Conservation (phyloP, 345 rosid genomes). For the Lagerstroemia speciosa region DNA sequence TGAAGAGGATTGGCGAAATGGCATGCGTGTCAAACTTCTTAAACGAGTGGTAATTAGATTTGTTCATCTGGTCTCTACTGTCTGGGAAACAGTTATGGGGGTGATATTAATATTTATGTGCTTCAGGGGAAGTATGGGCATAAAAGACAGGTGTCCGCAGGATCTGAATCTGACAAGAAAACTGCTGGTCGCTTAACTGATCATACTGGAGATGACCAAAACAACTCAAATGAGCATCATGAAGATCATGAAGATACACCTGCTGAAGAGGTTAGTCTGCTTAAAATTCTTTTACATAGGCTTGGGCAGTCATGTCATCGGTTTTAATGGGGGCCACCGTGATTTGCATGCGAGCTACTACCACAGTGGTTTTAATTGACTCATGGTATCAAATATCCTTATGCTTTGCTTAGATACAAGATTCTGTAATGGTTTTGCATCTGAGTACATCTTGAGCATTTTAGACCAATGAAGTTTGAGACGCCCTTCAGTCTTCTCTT, state of each 20-base stretch:
- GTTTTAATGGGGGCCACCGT: not conserved
- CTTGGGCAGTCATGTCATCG: not conserved
- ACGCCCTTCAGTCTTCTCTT: not conserved
- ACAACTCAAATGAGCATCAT: constrained; percentile 38
- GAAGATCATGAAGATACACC: constrained; percentile 24
- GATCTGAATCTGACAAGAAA: constrained; percentile 43
- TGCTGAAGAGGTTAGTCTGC: constrained; percentile 48
- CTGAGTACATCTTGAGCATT: not conserved
- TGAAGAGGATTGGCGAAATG: constrained; percentile 90
- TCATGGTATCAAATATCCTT: not conserved
- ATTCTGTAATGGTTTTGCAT: not conserved
- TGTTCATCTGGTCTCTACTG: not conserved
- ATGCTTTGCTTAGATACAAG: not conserved
- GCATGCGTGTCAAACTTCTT: constrained; percentile 75
- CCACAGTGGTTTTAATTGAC: not conserved
- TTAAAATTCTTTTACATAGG: not conserved
- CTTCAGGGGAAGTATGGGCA: constrained; percentile 48
- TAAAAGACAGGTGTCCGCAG: constrained; percentile 56
- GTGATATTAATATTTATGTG: constrained; percentile 9
- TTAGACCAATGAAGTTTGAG: not conserved
- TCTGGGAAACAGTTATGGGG: not conserved
- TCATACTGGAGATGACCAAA: constrained; percentile 42
- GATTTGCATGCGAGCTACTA: not conserved
- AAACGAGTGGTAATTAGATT: constrained; percentile 41
- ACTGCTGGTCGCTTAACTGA: constrained; percentile 27